These are phyloP conservation scores for Kentomonas sorsogonicus DNA, from an alignment of 208 protist genomes.

Conservation along the genomic window DNA sequence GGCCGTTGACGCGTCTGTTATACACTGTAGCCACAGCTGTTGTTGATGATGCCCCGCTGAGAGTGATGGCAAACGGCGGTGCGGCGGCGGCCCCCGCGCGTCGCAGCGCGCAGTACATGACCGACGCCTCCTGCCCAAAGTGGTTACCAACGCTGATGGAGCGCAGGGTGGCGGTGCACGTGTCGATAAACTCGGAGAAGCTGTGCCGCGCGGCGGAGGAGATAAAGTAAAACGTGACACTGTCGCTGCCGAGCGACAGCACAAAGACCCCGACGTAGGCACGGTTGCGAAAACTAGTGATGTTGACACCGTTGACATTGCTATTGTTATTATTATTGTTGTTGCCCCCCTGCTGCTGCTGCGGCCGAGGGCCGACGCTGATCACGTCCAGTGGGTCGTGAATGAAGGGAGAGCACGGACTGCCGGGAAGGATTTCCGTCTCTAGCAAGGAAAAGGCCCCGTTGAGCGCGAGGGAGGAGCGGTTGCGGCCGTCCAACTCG, in stretches of 20 bases:
- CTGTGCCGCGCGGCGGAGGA: slow-evolving; percentile 52
- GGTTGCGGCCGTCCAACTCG: too few relatives aligned
- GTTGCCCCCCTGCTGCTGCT: too few relatives aligned
- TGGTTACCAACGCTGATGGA: slow-evolving; percentile 80
- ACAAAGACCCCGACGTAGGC: slow-evolving; percentile 62
- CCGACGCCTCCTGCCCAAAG: slow-evolving; percentile 61
- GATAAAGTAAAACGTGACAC: slow-evolving; percentile 70
- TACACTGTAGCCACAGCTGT: too few relatives aligned
- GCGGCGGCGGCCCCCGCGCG: slow-evolving; percentile 68
- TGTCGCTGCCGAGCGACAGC: slow-evolving; percentile 48
- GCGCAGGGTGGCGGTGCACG: slow-evolving; percentile 63
- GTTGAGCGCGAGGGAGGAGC: slow-evolving; percentile 27
- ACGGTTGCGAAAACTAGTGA: background rate
- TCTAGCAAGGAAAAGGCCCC: slow-evolving; percentile 44
- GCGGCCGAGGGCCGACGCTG: background rate
- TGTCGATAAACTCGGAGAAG: slow-evolving; percentile 59
- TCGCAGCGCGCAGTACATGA: slow-evolving; percentile 74
- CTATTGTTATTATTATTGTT: too few relatives aligned
- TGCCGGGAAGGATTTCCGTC: slow-evolving; percentile 28
- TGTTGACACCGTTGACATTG: background rate
- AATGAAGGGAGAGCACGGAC: slow-evolving; percentile 27
- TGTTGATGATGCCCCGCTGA: too few relatives aligned
- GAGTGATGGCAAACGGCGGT: slow-evolving; percentile 57
- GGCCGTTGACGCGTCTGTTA: too few relatives aligned
- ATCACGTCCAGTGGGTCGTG: slow-evolving; percentile 19